Evolutionary conservation across 352 stramenopile genomes (phyloP), one percentile per base, ranked within the genome.

Genomic region (Globisporangium paroecandrum): DNA sequence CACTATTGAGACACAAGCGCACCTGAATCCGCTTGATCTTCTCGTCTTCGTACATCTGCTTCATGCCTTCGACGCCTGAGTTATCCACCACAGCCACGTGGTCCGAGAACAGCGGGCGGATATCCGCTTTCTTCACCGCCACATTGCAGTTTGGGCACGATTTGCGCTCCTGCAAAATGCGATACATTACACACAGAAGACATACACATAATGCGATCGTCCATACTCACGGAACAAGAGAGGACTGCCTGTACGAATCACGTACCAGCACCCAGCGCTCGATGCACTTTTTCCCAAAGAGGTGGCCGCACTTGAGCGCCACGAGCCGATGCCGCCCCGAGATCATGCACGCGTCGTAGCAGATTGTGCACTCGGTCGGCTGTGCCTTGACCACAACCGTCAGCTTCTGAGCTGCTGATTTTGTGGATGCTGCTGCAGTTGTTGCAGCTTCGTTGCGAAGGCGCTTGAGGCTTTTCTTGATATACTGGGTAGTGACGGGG

Each of bases 81-180:
- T 91, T 94, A 73, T 94, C 85, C 20, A 94, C 83, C 24, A 91
- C 81, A 9, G 85, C 82, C 9, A 91, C 79, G 61, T 89, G 81
- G 72, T 93, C 77, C 8, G 80, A 89, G 65, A 89, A 93, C 34
- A 91, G 66, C 29, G 75, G 69, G 29, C 71, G 76, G 29, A 94
- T 82, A 56, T 94, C 85, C 25, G 73, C 66, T n/a, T 75, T 74
- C 15, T 69, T 70, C 36, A 90, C 75, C 7, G 71, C 32, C 0
- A 79, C 62, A 58, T 77, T 90, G 75, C 85, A 94, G 58, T 89
- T 91, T 0, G 85, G 85, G 73, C 85, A 94, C 62, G 74, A 81
- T 51, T 78, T 81, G 25, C 73, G 77, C 64, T 89, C 79, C 57
- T 74, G 12, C 18, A 58, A 2, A 36, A 27, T 8, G 29, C 15